Evolutionary conservation across 495 filamentous ascomycete genomes (phyloP), one percentile per base, ranked within the genome.

Genomic region (Aspergillus hancockii): DNA sequence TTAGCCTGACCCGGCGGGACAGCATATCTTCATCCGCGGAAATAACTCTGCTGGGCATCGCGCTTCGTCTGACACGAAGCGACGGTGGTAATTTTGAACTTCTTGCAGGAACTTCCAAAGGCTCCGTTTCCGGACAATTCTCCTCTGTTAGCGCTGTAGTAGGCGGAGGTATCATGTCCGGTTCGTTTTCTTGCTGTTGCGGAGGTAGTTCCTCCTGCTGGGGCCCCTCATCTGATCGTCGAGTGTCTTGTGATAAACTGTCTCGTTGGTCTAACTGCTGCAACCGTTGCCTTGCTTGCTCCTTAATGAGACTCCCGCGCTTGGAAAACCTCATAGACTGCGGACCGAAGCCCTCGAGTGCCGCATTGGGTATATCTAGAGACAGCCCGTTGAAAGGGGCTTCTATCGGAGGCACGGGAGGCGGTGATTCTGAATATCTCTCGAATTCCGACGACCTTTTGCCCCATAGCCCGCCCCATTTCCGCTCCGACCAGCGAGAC

Each of bases 1-100:
- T 92, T 62, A 91, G 85, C 66, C 92, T 87, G 60, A 97, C 92
- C 71, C 92, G 90, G 70, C 88, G 86, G 61, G 91, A 95, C 66
- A 95, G 82, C 80, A 85, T 88, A 70, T 92, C 90, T 63, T 92
- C 86, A 66, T 96, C 92, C 25, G 88, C 82, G 52, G 92, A 92
- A 56, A 79, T 74, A 16, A 69, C 74, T 57, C 73, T 67, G 46
- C 55, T 66, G 28, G 64, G 65, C 45, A 71, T 66, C 60, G 62
- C 75, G 43, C 67, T 69, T 41, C 69, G 71, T 49, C 71, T 69
- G 21, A 75, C 63, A 54, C 68, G 72, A 28, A 78, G 71, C 40
- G 69, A 71, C 12, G 67, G 55, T 54, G 67, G 55, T 18, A 66
- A 62, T 50, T 69, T 75, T 52, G 52, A 73, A 70, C 45, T 77